Evolutionary conservation across 2,329 filamentous ascomycete species (phyloP), one percentile per base, ranked within the genome.

Genomic region (Aspergillus cejpii): DNA sequence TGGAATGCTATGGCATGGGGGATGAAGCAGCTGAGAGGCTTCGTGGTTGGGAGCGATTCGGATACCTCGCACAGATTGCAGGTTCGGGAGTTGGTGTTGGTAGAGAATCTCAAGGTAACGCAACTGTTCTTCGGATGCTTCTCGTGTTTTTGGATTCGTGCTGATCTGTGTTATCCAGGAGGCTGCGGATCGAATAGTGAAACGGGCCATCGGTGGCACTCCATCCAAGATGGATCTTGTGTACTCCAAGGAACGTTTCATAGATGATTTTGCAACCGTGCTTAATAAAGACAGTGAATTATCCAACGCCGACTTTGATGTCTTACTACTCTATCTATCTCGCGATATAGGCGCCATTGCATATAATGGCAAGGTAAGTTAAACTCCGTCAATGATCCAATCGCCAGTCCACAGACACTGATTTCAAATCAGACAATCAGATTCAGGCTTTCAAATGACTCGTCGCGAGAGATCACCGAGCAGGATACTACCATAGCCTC

Each of bases 401-500:
- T 26, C 2, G 11, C 28, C 23, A 29, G 39, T 33, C 23, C 3
- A 15, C 29, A 17, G 10, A 50, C 43, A 44, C 53, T 61, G 52
- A 63, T 44, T 21, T 47, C 37, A 33, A 17, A 37, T n/a, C 68
- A 80, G 52, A 87, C 82, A 0, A 76, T 98, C 55, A 90, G 86
- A 62, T 83, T 97, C 64, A 84, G 79, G 56, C 67, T 68, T 0
- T 62, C 76, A 0, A 71, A 73, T 2, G 74, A 79, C 41, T 53
- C 61, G 1, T 59, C 67, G 1, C 54, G 62, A 10, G 66, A 73
- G 1, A 83, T 97, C 52, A 86, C 85, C 1, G 73, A 82, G 45
- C 84, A 94, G 57, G 92, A 98, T 67, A 72, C 74, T 3, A 85
- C 87, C 1, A 87, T 96, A 50, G 89, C 89, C 1, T 84, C 85